These are phyloP conservation scores for Paxillus rubicundulus DNA, from an alignment of 768 basidiomycete genomes.

Conservation along the genomic window DNA sequence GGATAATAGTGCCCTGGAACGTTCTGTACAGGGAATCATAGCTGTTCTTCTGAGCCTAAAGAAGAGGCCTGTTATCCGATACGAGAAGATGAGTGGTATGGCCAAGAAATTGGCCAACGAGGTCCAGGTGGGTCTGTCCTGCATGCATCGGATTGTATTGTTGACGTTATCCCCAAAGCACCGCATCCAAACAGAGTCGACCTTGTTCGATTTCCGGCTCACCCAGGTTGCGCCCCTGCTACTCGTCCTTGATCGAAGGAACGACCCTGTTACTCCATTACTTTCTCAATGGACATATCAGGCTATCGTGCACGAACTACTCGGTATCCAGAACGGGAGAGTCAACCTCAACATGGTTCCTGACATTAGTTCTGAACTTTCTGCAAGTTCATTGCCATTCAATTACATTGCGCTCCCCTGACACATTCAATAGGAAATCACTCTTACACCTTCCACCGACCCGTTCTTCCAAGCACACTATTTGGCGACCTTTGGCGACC, in stretches of 20 bases:
- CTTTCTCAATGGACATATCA: constrained; percentile 99
- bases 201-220: constrained; percentile 88
- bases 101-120: constrained; percentile 87
- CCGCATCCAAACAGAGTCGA: constrained; percentile 73
- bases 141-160: background rate
- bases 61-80: constrained; percentile 93
- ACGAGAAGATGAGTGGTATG: constrained; percentile 90
- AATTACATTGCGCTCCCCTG: constrained; percentile 6
- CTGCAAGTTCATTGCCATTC: constrained; percentile 45
- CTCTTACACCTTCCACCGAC: constrained; percentile 86
- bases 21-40: constrained; percentile 75
- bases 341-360: constrained; percentile 83
- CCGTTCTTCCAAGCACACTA: constrained; percentile 91
- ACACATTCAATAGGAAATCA: constrained; percentile 70
- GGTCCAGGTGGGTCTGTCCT: constrained; percentile 57
- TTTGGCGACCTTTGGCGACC: constrained; percentile 93
- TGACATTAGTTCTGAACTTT: constrained; percentile 82
- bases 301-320: constrained; percentile 96
- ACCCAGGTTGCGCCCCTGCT: constrained; percentile 87
- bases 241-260: constrained; percentile 90
- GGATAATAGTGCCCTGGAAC: constrained; percentile 70
- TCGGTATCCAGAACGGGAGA: constrained; percentile 92
- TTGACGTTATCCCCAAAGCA: constrained; percentile 46
- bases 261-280: constrained; percentile 95
- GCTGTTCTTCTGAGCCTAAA: constrained; percentile 90